Percentiles rank a stretch among this genome's conserved stretches.
These are phyloP conservation scores for Pestalotiopsis sp. DNA, from an alignment of 2,329 filamentous ascomycete genomes.

Conservation along the genomic window DNA sequence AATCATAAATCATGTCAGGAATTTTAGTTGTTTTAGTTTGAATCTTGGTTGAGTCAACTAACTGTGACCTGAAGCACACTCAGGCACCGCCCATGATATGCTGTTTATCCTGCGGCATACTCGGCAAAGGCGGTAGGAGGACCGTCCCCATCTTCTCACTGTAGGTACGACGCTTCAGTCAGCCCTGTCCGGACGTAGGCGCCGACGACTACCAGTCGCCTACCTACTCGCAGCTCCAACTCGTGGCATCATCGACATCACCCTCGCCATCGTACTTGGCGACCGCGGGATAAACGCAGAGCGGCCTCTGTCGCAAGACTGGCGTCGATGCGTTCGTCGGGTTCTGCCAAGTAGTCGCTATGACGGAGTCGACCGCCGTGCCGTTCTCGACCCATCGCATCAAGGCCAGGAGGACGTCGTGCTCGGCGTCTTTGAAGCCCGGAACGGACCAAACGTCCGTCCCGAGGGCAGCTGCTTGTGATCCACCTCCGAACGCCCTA, in stretches of 20 bases:
- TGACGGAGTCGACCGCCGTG: slow-evolving; percentile 8
- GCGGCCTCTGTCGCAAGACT: neutral
- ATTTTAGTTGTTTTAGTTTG: too few species aligned
- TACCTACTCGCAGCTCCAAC: slow-evolving; percentile 7
- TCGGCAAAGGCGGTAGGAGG: neutral
- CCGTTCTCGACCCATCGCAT: slow-evolving; percentile 34
- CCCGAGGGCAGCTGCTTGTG: slow-evolving; percentile 21
- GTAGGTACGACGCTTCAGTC: neutral
- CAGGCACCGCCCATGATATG: neutral
- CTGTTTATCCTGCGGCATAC: neutral
- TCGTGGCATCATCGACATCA: neutral
- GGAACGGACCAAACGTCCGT: slow-evolving; percentile 26
- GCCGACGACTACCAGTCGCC: neutral
- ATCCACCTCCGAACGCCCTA: slow-evolving; percentile 21
- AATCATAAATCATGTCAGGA: too few species aligned
- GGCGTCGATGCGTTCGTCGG: neutral
- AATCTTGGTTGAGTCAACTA: too few species aligned
- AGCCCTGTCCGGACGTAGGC: neutral
- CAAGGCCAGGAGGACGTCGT: slow-evolving; percentile 31
- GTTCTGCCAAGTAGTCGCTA: slow-evolving; percentile 14
- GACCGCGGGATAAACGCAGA: neutral
- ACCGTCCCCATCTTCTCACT: neutral
- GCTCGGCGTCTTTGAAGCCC: slow-evolving; percentile 27
- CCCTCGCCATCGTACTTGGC: neutral
- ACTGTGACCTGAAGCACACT: too few species aligned